phyloP scores from a whole-genome alignment of 2,329 filamentous ascomycete genomes.

The Paecilomyces sp. region DNA sequence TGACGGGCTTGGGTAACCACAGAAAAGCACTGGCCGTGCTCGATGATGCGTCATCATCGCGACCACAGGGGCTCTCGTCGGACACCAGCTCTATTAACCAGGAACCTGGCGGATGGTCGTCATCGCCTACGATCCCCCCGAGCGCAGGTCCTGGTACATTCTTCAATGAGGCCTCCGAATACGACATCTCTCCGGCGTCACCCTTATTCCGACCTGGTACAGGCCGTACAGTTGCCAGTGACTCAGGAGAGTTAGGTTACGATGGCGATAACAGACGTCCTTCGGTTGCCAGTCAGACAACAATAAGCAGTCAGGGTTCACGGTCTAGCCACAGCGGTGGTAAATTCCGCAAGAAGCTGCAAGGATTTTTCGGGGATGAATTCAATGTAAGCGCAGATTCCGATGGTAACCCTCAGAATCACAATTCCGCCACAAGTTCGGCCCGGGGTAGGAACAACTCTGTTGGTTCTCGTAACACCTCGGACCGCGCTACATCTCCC shows the following conservation, averaged over 20 bases:
- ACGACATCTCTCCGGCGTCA: slow-evolving; percentile 55
- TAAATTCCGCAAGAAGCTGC: slow-evolving; percentile 69
- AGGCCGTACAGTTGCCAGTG: slow-evolving; percentile 47
- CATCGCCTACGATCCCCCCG: slow-evolving; percentile 18
- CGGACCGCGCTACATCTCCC: slow-evolving; percentile 59
- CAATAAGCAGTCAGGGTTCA: slow-evolving; percentile 77
- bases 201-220: slow-evolving; percentile 58
- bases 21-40: slow-evolving; percentile 26
- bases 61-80: slow-evolving; percentile 14
- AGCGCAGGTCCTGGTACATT: slow-evolving; percentile 26
- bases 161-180: slow-evolving; percentile 30
- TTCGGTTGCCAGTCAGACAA: slow-evolving; percentile 81
- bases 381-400: slow-evolving; percentile 59
- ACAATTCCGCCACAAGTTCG: slow-evolving; percentile 38
- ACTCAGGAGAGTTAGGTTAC: slow-evolving; percentile 55
- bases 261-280: slow-evolving; percentile 71
- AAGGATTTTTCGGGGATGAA: slow-evolving; percentile 90
- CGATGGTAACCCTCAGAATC: slow-evolving; percentile 55
- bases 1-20: slow-evolving; percentile 24
- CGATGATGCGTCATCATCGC: slow-evolving; percentile 18
- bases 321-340: slow-evolving; percentile 60
- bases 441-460: slow-evolving; percentile 77
- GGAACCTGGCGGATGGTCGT: slow-evolving; percentile 23
- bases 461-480: slow-evolving; percentile 56
- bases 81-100: slow-evolving; percentile 12